A percentile compares a stretch with the other conserved stretches of the same genome.
phyloP scores from a whole-genome alignment of 2,329 filamentous ascomycete species.

The Phyllosticta capitalensis region DNA sequence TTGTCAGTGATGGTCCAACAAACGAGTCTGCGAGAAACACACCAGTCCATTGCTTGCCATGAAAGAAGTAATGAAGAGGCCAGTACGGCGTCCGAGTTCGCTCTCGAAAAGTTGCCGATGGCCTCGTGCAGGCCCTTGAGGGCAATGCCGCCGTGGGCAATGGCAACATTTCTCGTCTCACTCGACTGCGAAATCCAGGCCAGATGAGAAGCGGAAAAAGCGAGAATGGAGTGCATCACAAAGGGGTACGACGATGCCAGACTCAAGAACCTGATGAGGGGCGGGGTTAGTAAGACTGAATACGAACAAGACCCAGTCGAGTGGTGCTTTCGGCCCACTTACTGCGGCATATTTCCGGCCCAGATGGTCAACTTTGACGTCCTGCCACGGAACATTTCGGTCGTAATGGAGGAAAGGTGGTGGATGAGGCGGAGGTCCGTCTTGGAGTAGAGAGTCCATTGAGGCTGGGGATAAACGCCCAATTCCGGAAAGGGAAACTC shows the following conservation, averaged over 20 bases:
- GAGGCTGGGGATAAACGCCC: conserved; percentile 63
- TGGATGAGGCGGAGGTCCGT: conserved; percentile 83
- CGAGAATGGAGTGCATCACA: conserved; percentile 88
- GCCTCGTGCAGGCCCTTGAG: conserved; percentile 82
- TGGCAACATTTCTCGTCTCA: conserved; percentile 78
- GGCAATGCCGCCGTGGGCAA: conserved; percentile 78
- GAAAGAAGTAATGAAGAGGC: conserved; percentile 86
- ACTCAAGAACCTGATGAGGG: conserved; percentile 56
- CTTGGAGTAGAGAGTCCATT: conserved; percentile 61
- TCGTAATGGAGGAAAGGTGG: conserved; percentile 77
- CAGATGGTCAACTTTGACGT: conserved; percentile 82
- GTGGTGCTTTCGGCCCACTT: conserved; percentile 34
- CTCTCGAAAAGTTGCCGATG: conserved; percentile 72
- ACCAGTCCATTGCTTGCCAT: conserved; percentile 97
- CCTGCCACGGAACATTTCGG: conserved; percentile 67
- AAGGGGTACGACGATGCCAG: conserved; percentile 75
- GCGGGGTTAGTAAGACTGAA: conserved; percentile 22
- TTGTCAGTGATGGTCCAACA: conserved; percentile 13
- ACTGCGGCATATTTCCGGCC: conserved; percentile 90
- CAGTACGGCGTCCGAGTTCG: conserved; percentile 83
- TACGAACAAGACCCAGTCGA: conserved; percentile 16
- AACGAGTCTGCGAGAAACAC: conserved; percentile 30
- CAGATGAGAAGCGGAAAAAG: conserved; percentile 90
- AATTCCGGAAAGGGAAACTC: conserved; percentile 79
- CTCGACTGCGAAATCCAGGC: conserved; percentile 80